Evolutionary conservation across 345 rosid genomes (phyloP).

Genomic region (Lagerstroemia speciosa): DNA sequence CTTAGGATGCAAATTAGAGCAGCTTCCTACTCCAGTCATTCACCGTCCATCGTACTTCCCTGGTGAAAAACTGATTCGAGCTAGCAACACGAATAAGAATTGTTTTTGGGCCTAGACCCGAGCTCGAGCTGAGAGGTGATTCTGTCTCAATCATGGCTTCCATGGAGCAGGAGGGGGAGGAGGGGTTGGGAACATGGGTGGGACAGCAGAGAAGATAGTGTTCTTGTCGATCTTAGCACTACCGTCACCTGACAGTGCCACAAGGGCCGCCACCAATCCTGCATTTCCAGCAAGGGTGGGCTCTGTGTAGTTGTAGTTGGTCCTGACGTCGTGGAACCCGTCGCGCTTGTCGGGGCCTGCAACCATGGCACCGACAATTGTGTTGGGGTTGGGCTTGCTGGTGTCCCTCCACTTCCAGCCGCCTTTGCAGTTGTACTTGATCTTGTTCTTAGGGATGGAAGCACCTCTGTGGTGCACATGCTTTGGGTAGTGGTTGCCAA

Average conservation of each 20-base stretch:
- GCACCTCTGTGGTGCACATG: constrained; percentile 92
- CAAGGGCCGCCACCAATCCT: constrained; percentile 84
- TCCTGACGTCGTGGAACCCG: constrained; percentile 75
- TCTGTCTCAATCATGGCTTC: constrained; percentile 53
- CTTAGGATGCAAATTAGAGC: not conserved
- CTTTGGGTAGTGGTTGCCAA: constrained; percentile 67
- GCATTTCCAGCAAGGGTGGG: constrained; percentile 95
- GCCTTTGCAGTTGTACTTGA: constrained; percentile 80
- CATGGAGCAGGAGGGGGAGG: constrained; percentile 99
- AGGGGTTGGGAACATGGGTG: constrained; percentile 91
- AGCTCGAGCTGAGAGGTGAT: not conserved
- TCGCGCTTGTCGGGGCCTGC: constrained; percentile 93
- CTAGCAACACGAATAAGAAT: not conserved
- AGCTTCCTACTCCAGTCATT: not conserved
- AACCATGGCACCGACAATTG: constrained; percentile 89
- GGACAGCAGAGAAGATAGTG: constrained; percentile 88
- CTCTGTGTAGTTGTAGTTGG: constrained; percentile 89
- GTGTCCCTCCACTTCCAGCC: constrained; percentile 97
- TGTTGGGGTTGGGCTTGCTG: constrained; percentile 75
- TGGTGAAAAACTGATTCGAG: not conserved
- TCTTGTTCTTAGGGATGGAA: constrained; percentile 78
- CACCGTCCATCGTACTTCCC: not conserved
- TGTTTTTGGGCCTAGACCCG: too few relatives aligned
- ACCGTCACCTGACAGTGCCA: constrained; percentile 76
- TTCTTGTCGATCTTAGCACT: constrained; percentile 63